These are phyloP conservation scores for Wilcoxina mikolae DNA, from an alignment of 495 filamentous ascomycete species.

Conservation along the genomic window DNA sequence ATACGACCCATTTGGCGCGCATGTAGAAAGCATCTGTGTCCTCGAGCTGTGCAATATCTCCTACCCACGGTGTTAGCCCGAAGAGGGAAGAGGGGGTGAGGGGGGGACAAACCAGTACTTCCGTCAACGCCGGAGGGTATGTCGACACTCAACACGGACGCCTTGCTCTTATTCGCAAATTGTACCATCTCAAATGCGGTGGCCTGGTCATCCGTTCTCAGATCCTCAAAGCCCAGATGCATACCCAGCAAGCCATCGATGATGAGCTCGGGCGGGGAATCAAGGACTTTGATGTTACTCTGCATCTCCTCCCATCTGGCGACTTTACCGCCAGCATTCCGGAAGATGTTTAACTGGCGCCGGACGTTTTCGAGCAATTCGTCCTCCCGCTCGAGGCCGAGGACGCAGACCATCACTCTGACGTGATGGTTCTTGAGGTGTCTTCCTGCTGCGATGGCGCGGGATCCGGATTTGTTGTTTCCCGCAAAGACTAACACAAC, in stretches of 20 bases:
- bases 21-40: constrained; percentile 62
- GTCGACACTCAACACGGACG: constrained; percentile 66
- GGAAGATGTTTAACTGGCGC: constrained; percentile 60
- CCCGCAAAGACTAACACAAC: constrained; percentile 74
- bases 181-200: constrained; percentile 68
- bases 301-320: constrained; percentile 41
- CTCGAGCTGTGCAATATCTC: constrained; percentile 36
- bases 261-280: constrained; percentile 59
- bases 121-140: constrained; percentile 78
- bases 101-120: constrained; percentile 44
- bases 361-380: constrained; percentile 53
- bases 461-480: constrained; percentile 70
- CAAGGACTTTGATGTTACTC: constrained; percentile 39
- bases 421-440: constrained; percentile 70
- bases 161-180: constrained; percentile 72
- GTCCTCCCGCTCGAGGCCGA: constrained; percentile 60
- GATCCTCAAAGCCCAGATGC: constrained; percentile 67
- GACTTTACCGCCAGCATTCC: constrained; percentile 59
- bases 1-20: constrained; percentile 59
- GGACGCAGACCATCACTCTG: constrained; percentile 65
- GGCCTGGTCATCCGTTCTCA: constrained; percentile 65
- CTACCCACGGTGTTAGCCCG: constrained; percentile 25
- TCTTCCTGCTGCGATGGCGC: constrained; percentile 71
- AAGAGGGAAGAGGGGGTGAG: constrained; percentile 20
- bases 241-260: constrained; percentile 79